Base-by-base conservation (phyloP, 768 basidiomycete species). In the Neoboletus magnificus region DNA sequence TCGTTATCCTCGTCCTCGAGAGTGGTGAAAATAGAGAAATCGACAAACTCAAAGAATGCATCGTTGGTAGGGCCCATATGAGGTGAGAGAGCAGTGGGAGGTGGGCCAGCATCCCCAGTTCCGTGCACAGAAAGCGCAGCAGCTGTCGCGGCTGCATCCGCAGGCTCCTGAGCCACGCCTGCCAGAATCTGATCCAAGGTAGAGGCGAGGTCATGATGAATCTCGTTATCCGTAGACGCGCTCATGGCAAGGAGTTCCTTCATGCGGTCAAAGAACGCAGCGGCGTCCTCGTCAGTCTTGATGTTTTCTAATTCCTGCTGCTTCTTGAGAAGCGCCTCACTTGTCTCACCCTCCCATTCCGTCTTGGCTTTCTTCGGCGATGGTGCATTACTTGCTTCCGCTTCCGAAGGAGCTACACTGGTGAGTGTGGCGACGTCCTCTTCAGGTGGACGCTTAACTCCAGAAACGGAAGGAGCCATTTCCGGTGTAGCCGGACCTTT, bases 331-430 rank as follows among this genome's bases (percentile, higher is more conserved):
- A 82, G 63, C 25, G 74, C 77, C 41, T 86, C 82, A 58, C 74
- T 83, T 16, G 79, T 73, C 25, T 80, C 75, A 10, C 81, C 80
- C 45, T 87, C 86, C 83, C 84, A 89, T 51, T 91, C 87, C 22
- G 80, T 82, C 76, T 86, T 88, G 47, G 72, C 66, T 45, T 86
- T 82, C 73, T 91, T 91, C 15, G 89, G 85, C 7, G 87, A 84
- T 8, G 86, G 87, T 8, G 81, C 82, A 52, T 83, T 80, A 45
- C 50, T 63, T 37, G 50, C 56, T 52, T 64, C 71, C 22, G 64
- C 58, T 46, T 70, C 65, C 46, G 74, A 68, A 50, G 69, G 64
- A 10, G 75, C 71, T 4, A 71, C 62, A 12, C 56, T 72, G 27
- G 67, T 60, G 2, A 70, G 58, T 43, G 62, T 52, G 36, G 63